These are phyloP conservation scores for Chaetomium tenue DNA, from an alignment of 495 filamentous ascomycete genomes.

Conservation along the genomic window DNA sequence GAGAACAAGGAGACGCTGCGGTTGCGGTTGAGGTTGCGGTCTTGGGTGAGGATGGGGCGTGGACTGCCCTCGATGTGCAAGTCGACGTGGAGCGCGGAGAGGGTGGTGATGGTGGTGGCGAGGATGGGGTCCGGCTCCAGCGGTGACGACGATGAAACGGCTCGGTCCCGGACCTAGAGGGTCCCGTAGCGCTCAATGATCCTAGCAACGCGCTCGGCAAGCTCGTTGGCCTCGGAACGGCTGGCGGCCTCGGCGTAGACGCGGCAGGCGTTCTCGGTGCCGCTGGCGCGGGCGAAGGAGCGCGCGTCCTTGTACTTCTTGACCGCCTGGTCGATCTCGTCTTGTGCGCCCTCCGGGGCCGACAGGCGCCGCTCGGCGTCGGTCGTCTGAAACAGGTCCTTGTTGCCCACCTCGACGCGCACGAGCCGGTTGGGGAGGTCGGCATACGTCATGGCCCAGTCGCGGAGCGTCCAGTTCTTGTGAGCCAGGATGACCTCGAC, in stretches of 20 bases:
- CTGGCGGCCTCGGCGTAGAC: conserved; percentile 97
- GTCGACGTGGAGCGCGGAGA: neutral
- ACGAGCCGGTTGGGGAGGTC: conserved; percentile 95
- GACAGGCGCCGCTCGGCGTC: conserved; percentile 88
- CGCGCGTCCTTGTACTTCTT: conserved; percentile 88
- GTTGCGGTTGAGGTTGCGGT: conserved; percentile 1
- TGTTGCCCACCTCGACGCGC: conserved; percentile 83
- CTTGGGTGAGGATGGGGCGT: conserved; percentile 9
- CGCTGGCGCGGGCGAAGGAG: conserved; percentile 86
- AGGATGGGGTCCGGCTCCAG: neutral
- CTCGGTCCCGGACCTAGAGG: conserved; percentile 13
- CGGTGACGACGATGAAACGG: conserved; percentile 8
- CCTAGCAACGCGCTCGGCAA: conserved; percentile 75
- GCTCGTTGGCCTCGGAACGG: conserved; percentile 77
- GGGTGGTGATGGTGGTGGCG: neutral
- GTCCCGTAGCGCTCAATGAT: conserved; percentile 56
- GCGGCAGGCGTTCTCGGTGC: conserved; percentile 92
- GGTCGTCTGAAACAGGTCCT: conserved; percentile 81
- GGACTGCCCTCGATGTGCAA: neutral
- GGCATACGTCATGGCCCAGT: conserved; percentile 93
- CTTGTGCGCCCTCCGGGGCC: conserved; percentile 73
- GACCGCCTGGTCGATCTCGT: conserved; percentile 79
- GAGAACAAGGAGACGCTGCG: conserved; percentile 9
- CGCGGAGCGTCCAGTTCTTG: conserved; percentile 83
- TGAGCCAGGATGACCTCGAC: conserved; percentile 95